phyloP scores from a whole-genome alignment of 1,284 basidiomycete species.

The Cutaneotrichosporon cyanovorans region DNA sequence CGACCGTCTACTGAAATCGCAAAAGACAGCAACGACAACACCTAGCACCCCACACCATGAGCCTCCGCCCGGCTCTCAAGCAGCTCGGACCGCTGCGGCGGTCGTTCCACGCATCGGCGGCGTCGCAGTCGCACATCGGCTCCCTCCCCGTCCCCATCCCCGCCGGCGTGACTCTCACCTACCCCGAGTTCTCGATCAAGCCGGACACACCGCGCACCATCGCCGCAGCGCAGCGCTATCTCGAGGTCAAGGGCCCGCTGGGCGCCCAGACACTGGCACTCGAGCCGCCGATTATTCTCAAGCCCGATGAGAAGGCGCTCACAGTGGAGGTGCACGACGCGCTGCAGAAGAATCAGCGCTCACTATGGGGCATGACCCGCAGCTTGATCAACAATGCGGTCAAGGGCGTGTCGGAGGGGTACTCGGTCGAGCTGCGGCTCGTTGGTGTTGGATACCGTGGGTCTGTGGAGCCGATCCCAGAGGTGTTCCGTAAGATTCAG shows the following conservation, averaged over 20 bases:
- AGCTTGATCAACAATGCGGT: slow-evolving; percentile 85
- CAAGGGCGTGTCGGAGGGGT: slow-evolving; percentile 80
- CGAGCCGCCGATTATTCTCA: slow-evolving; percentile 54
- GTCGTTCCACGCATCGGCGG: slow-evolving; percentile 25
- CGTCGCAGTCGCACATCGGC: slow-evolving; percentile 58
- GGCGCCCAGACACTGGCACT: slow-evolving; percentile 64
- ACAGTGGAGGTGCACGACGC: slow-evolving; percentile 63
- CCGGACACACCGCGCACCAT: slow-evolving; percentile 20
- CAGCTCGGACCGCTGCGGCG: slow-evolving; percentile 2
- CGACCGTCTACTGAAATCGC: too few relatives aligned
- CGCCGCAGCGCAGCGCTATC: slow-evolving; percentile 21
- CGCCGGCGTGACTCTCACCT: slow-evolving; percentile 53
- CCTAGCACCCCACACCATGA: slow-evolving; percentile 5
- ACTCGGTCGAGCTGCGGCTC: slow-evolving; percentile 70
- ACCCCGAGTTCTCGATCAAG: slow-evolving; percentile 38
- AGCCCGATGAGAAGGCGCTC: slow-evolving; percentile 21
- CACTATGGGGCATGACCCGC: slow-evolving; percentile 89
- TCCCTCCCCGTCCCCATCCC: slow-evolving; percentile 69
- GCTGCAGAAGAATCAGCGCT: slow-evolving; percentile 65
- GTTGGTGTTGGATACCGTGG: slow-evolving; percentile 95
- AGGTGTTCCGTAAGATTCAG: slow-evolving; percentile 35
- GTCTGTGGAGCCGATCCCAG: slow-evolving; percentile 75
- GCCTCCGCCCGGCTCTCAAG: slow-evolving; percentile 1
- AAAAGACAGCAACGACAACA: too few relatives aligned
- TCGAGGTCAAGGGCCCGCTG: slow-evolving; percentile 62